Conservation (phyloP, 2,329 filamentous ascomycete genomes). For the Colletotrichum nymphaeae region DNA sequence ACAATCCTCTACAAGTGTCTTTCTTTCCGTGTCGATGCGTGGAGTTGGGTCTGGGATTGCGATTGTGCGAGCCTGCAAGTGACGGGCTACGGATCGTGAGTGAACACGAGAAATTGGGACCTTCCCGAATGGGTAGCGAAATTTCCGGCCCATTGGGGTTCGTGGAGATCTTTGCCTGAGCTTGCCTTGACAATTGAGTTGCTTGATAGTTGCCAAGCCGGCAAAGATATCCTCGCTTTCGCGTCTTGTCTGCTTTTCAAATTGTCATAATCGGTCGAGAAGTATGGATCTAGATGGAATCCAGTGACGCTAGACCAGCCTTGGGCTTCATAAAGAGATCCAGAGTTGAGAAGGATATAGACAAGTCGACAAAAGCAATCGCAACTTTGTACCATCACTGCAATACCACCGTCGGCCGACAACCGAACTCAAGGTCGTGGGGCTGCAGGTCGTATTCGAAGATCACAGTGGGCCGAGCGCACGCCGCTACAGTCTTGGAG, state of each 20-base stretch:
- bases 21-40: neutral
- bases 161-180: conserved; percentile 2
- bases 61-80: neutral
- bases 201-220: conserved; percentile 11
- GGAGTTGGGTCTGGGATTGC: neutral
- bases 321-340: neutral
- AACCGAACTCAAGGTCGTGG: conserved; percentile 21
- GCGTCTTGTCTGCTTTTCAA: neutral
- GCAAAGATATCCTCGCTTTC: neutral
- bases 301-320: neutral
- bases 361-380: too few relatives aligned
- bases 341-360: neutral
- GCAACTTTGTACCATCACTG: neutral
- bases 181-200: neutral
- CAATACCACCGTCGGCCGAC: neutral
- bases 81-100: neutral
- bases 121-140: conserved; percentile 19
- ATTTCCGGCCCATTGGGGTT: neutral
- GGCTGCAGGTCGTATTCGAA: conserved; percentile 23
- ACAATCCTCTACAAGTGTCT: too few relatives aligned
- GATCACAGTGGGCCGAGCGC: conserved; percentile 12
- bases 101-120: conserved; percentile 32
- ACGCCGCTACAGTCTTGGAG: conserved; percentile 7
- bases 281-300: too few relatives aligned
- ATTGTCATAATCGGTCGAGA: neutral